These are phyloP conservation scores for Hypseocharis bilobata DNA, from an alignment of 441 rosid species.

Conservation along the genomic window DNA sequence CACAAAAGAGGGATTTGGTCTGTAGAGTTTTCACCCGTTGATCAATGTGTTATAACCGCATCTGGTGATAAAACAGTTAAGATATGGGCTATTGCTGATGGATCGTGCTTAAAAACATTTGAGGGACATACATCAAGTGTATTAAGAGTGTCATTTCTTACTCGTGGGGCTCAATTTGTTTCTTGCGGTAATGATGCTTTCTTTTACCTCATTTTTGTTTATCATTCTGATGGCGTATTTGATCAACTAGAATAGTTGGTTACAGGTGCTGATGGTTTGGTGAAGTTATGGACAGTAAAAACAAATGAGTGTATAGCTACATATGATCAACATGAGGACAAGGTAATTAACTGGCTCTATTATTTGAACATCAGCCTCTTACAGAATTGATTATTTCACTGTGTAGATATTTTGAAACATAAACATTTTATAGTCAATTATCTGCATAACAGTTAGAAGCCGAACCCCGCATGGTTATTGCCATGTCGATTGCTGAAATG, in stretches of 20 bases:
- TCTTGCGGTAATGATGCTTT: slow-evolving; percentile 60
- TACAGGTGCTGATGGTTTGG: slow-evolving; percentile 87
- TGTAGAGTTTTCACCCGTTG: slow-evolving; percentile 90
- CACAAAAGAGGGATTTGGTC: slow-evolving; percentile 94
- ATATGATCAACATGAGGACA: slow-evolving; percentile 83
- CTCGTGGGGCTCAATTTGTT: slow-evolving; percentile 81
- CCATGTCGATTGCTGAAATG: neutral
- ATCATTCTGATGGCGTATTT: slow-evolving; percentile 8
- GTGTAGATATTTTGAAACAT: neutral
- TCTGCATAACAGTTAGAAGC: neutral
- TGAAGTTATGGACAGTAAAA: slow-evolving; percentile 80
- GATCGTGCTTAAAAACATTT: slow-evolving; percentile 88
- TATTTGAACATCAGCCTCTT: neutral
- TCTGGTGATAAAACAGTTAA: slow-evolving; percentile 89
- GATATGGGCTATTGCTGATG: slow-evolving; percentile 85
- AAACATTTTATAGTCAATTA: neutral
- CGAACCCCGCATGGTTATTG: neutral
- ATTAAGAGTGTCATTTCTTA: slow-evolving; percentile 71
- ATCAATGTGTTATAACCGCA: slow-evolving; percentile 88
- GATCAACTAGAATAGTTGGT: slow-evolving; percentile 13
- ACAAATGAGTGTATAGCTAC: slow-evolving; percentile 80
- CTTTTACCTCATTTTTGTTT: neutral
- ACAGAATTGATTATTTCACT: neutral
- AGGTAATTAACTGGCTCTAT: slow-evolving; percentile 38
- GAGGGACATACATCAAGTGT: slow-evolving; percentile 95